A percentile compares a stretch with the other conserved stretches of the same genome.
Evolutionary conservation across 148 eudicot genomes (phyloP).

Genomic region (Rhododendron williamsianum): DNA sequence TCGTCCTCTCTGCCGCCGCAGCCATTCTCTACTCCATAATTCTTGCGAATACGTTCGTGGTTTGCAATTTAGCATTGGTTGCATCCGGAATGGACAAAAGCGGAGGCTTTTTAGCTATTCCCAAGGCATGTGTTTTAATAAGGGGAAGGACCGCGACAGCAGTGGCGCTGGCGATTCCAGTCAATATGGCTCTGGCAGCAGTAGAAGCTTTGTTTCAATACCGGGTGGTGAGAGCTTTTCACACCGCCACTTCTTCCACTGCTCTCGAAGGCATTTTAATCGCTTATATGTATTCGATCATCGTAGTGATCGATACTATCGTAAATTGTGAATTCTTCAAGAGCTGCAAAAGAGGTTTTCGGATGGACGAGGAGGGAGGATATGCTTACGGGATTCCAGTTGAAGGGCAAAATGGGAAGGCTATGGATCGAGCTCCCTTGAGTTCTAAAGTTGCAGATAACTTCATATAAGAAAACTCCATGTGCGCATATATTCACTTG

Average conservation of each 20-base stretch:
- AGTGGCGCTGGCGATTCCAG: slow-evolving; percentile 48
- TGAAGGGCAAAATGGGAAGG: slow-evolving; percentile 6
- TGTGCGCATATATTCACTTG: not conserved
- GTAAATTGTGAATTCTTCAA: slow-evolving; percentile 49
- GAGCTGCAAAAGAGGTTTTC: slow-evolving; percentile 31
- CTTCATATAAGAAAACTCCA: not conserved
- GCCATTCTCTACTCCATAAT: slow-evolving; percentile 53
- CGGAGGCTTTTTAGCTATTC: slow-evolving; percentile 42
- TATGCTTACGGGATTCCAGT: not conserved
- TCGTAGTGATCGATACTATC: slow-evolving; percentile 55
- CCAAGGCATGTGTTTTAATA: slow-evolving; percentile 45
- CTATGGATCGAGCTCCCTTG: slow-evolving; percentile 17
- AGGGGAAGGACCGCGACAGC: slow-evolving; percentile 57
- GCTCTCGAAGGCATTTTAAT: slow-evolving; percentile 59
- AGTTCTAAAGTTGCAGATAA: not conserved
- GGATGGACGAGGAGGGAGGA: slow-evolving; percentile 8
- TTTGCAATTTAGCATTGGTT: slow-evolving; percentile 50
- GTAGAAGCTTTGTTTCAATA: slow-evolving; percentile 65
- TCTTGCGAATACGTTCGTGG: slow-evolving; percentile 48
- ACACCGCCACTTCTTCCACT: slow-evolving; percentile 14
- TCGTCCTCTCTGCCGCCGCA: slow-evolving; percentile 28
- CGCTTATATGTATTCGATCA: slow-evolving; percentile 55
- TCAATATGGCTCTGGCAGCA: slow-evolving; percentile 56
- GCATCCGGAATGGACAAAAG: slow-evolving; percentile 34
- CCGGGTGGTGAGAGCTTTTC: slow-evolving; percentile 36